phyloP scores from a whole-genome alignment of 2,329 filamentous ascomycete species.

The Neonectria neomacrospora region DNA sequence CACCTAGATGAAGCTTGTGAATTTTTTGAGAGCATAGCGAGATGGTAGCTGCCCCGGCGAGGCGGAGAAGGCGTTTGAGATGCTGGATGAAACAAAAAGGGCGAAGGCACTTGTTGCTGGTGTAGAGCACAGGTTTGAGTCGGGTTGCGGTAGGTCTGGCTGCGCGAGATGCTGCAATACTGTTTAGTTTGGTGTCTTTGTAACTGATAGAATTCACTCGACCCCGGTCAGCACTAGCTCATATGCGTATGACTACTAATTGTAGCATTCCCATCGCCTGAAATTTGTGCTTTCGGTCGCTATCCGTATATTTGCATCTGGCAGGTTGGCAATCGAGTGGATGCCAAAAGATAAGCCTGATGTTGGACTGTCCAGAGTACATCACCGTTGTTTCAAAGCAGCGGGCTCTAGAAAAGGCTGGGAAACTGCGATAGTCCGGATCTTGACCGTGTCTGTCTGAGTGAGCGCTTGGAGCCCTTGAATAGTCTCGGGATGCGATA shows the following conservation, averaged over 20 bases:
- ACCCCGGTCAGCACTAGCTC: not conserved
- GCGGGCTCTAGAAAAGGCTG: slow-evolving; percentile 52
- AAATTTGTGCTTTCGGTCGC: too few relatives aligned
- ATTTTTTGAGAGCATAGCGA: not conserved
- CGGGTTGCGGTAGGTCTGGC: not conserved
- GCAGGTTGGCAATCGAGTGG: not conserved
- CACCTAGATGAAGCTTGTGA: not conserved
- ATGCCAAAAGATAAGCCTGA: not conserved
- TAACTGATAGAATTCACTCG: not conserved
- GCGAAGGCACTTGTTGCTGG: not conserved
- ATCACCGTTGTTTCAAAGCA: slow-evolving; percentile 34
- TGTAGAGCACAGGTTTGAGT: not conserved
- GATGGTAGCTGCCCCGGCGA: not conserved
- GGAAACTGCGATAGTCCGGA: slow-evolving; percentile 45
- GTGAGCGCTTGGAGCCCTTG: slow-evolving; percentile 8
- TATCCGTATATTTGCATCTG: not conserved
- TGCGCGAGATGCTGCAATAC: not conserved
- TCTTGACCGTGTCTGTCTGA: slow-evolving; percentile 39
- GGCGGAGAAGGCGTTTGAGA: too few relatives aligned
- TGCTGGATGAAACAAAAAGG: not conserved
- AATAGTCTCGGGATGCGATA: not conserved
- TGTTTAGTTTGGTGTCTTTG: not conserved
- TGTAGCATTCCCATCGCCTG: not conserved
- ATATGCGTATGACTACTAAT: not conserved
- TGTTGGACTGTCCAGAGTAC: not conserved